Conservation (phyloP, 306 rosid genomes). For the Glycyrrhiza uralensis region DNA sequence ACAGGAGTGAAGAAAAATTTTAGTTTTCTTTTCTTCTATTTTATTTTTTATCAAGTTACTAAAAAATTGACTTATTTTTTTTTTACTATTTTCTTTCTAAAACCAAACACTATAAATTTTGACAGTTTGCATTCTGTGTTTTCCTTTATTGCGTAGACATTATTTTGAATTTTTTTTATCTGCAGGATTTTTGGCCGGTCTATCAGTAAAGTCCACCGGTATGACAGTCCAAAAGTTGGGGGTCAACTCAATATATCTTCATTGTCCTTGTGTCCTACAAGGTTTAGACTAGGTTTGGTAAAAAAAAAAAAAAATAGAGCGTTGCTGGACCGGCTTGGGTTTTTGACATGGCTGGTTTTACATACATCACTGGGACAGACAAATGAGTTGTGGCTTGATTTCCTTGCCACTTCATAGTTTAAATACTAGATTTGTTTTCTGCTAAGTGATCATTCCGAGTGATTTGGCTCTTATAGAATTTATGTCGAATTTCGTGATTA, state of each 20-base stretch:
- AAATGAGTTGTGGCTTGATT: slow-evolving; percentile 27
- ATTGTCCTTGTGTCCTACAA: slow-evolving; percentile 29
- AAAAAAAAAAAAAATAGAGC: too few relatives aligned
- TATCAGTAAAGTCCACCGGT: slow-evolving; percentile 14
- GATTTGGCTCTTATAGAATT: slow-evolving; percentile 15
- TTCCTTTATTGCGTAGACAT: neutral
- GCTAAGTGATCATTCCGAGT: slow-evolving; percentile 31
- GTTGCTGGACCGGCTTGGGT: slow-evolving; percentile 38
- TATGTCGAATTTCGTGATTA: slow-evolving; percentile 30
- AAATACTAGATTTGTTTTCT: slow-evolving; percentile 27
- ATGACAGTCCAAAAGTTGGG: slow-evolving; percentile 30
- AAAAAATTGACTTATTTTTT: too few relatives aligned
- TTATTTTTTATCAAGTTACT: too few relatives aligned
- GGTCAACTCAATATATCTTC: slow-evolving; percentile 34
- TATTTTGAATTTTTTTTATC: slow-evolving; percentile 14
- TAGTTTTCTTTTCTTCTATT: too few relatives aligned
- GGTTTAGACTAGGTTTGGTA: slow-evolving; percentile 35
- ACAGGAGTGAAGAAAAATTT: too few relatives aligned
- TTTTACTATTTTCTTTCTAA: too few relatives aligned
- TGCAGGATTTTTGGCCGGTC: slow-evolving; percentile 36
- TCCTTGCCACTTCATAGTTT: slow-evolving; percentile 35
- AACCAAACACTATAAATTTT: too few relatives aligned
- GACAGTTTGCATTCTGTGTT: slow-evolving; percentile 10
- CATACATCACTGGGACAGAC: slow-evolving; percentile 25
- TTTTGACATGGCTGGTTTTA: slow-evolving; percentile 46